phyloP scores from a whole-genome alignment of 495 filamentous ascomycete genomes.

The Aspergillus nanangensis region DNA sequence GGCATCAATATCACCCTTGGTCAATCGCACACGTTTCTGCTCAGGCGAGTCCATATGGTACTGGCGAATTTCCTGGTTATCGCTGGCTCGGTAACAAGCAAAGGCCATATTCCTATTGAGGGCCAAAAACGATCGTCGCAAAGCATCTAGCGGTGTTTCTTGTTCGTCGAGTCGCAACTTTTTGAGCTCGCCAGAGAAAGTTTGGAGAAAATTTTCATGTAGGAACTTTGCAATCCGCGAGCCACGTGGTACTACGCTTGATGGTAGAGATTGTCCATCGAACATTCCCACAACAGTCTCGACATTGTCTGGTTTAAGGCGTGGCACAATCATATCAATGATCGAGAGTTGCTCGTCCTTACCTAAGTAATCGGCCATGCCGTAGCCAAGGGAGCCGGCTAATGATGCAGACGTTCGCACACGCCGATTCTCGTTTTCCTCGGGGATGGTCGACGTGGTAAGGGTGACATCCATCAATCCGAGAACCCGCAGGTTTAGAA shows the following conservation, averaged over 20 bases:
- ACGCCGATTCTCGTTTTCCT: slow-evolving; percentile 91
- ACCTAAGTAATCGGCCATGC: slow-evolving; percentile 96
- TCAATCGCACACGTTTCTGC: slow-evolving; percentile 59
- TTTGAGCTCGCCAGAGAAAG: slow-evolving; percentile 78
- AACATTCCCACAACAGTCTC: slow-evolving; percentile 92
- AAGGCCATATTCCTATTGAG: slow-evolving; percentile 93
- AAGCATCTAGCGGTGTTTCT: slow-evolving; percentile 76
- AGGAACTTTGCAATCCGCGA: slow-evolving; percentile 95
- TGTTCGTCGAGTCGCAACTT: slow-evolving; percentile 40
- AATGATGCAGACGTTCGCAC: slow-evolving; percentile 92
- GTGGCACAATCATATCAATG: slow-evolving; percentile 94
- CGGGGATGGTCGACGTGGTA: slow-evolving; percentile 85
- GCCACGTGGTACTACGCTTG: no score
- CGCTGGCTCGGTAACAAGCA: slow-evolving; percentile 75
- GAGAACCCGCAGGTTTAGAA: slow-evolving; percentile 81
- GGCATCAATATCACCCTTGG: slow-evolving; percentile 79
- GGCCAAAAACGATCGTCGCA: slow-evolving; percentile 79
- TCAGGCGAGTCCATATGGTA: slow-evolving; percentile 67
- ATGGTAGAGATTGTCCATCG: slow-evolving; percentile 81
- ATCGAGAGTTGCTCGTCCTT: slow-evolving; percentile 91
- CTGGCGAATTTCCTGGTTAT: slow-evolving; percentile 58
- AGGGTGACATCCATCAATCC: slow-evolving; percentile 98
- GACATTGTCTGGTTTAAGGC: slow-evolving; percentile 84
- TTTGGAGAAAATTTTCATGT: slow-evolving; percentile 86
- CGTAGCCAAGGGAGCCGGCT: slow-evolving; percentile 83